Evolutionary conservation across 805 yeast species (phyloP).

Genomic region (Lipomyces oligophaga): DNA sequence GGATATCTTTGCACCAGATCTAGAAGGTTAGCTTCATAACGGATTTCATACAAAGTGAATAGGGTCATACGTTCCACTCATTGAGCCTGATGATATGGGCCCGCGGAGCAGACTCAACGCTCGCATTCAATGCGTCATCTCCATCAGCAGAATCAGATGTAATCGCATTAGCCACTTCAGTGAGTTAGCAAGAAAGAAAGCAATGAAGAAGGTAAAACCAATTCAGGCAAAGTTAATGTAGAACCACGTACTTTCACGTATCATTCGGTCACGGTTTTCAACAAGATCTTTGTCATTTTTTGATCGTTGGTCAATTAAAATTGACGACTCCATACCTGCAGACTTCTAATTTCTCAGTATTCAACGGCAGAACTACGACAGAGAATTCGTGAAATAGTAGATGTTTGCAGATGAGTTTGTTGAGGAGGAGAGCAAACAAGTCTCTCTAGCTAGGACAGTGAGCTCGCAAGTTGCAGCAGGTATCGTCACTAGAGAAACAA

Average conservation of each 20-base stretch:
- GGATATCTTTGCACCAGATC: slow-evolving; percentile 28
- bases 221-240: background rate
- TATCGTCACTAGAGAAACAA: no score
- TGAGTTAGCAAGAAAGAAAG: background rate
- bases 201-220: background rate
- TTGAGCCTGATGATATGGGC: slow-evolving; percentile 12
- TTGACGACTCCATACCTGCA: slow-evolving; percentile 2
- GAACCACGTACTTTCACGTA: slow-evolving; percentile 21
- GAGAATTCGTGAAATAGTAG: no score
- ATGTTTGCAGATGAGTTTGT: no score
- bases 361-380: no score
- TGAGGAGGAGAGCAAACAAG: no score
- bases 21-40: background rate
- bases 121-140: slow-evolving; percentile 3
- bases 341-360: no score
- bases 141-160: slow-evolving; percentile 1
- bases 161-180: slow-evolving; percentile 16
- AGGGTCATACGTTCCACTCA: slow-evolving; percentile 19
- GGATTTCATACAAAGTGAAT: background rate
- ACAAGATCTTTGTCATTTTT: slow-evolving; percentile 20
- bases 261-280: slow-evolving; percentile 24
- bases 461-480: no score
- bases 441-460: no score
- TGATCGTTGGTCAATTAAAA: slow-evolving; percentile 5
- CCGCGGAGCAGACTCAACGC: background rate